Evolutionary conservation across 1,139 yeast species (phyloP).

Genomic region (Debaryomyces nepalensis): DNA sequence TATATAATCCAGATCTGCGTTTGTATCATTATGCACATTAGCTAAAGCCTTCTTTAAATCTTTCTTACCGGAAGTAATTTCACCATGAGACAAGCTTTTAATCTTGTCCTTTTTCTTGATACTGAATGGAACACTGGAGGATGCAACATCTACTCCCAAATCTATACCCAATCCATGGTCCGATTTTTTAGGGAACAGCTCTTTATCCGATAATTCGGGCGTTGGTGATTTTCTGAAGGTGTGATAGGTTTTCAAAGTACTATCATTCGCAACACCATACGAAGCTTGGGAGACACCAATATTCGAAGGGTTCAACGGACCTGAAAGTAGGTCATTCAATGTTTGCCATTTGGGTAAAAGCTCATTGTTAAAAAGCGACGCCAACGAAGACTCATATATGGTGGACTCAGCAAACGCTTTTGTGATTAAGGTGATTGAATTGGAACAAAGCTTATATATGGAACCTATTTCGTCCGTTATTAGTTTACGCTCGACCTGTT

Average conservation of each 20-base stretch:
- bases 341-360: constrained; percentile 39
- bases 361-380: constrained; percentile 28
- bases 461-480: constrained; percentile 26
- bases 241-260: constrained; percentile 5
- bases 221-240: constrained; percentile 2
- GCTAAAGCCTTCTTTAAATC: constrained; percentile 20
- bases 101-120: constrained; percentile 38
- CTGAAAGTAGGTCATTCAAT: constrained; percentile 29
- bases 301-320: constrained; percentile 4
- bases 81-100: constrained; percentile 25
- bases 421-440: constrained; percentile 35
- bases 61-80: constrained; percentile 12
- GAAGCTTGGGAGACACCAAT: not conserved
- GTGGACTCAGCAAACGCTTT: constrained; percentile 37
- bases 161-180: constrained; percentile 32
- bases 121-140: constrained; percentile 38
- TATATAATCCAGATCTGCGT: constrained; percentile 13
- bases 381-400: constrained; percentile 25
- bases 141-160: constrained; percentile 41
- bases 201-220: constrained; percentile 1
- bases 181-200: constrained; percentile 1
- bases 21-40: constrained; percentile 18
- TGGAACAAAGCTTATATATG: constrained; percentile 39
- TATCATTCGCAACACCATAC: not conserved
- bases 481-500: not conserved